These are phyloP conservation scores for Debaryomyces robertsiae DNA, from an alignment of 1,139 yeast genomes.

Conservation along the genomic window DNA sequence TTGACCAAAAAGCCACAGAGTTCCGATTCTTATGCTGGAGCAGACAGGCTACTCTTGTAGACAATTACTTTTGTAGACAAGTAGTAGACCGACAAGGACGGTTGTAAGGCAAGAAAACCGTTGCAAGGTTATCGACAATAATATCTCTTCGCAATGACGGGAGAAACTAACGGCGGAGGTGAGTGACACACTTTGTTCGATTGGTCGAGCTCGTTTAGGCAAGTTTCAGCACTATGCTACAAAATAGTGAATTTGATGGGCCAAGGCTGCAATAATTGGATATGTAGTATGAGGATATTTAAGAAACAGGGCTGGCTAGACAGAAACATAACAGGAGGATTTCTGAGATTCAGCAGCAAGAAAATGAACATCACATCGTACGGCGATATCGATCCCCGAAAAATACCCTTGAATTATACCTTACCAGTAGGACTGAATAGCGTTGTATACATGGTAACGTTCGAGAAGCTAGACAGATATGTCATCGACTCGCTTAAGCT, in stretches of 20 bases:
- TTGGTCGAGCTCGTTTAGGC: constrained; percentile 10
- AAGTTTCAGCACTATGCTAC: constrained; percentile 7
- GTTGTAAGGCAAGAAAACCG: not conserved
- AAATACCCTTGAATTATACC: constrained; percentile 22
- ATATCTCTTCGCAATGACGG: too few relatives aligned
- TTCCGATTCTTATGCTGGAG: too few relatives aligned
- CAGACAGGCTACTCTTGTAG: not conserved
- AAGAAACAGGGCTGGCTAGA: constrained; percentile 2
- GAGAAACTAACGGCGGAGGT: not conserved
- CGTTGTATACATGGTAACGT: constrained; percentile 14
- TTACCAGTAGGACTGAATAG: constrained; percentile 16
- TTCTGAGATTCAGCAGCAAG: constrained; percentile 8
- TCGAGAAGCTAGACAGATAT: constrained; percentile 18
- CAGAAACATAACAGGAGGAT: too few relatives aligned
- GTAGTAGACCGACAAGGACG: too few relatives aligned
- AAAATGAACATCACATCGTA: constrained; percentile 13
- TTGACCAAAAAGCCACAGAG: too few relatives aligned
- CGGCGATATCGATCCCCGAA: constrained; percentile 17
- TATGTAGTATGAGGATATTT: constrained; percentile 11
- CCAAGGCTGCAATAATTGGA: constrained; percentile 14
- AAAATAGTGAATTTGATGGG: not conserved
- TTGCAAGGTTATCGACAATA: not conserved
- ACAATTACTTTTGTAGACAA: too few relatives aligned
- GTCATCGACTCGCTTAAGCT: constrained; percentile 13
- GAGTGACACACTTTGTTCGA: constrained; percentile 8